Evolutionary conservation across 192 early-diverging fungal species (phyloP), one percentile per base, ranked within the genome.

Genomic region (Funneliformis mosseae): DNA sequence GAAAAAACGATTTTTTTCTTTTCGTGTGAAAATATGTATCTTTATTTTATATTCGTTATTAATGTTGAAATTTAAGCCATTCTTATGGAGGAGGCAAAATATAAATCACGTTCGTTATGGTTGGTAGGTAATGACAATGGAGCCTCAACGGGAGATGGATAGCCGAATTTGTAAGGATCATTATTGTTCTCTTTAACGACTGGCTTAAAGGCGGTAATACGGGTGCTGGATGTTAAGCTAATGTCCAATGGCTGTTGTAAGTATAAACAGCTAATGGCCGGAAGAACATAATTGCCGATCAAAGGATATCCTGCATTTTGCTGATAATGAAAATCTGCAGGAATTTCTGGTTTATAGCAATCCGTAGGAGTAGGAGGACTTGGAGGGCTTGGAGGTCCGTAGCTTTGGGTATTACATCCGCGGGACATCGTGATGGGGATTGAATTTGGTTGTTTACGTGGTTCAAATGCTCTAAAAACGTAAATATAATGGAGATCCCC

Each of bases 381-480:
- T 59, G 27, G 46, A 18, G 73, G 73, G 21, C 75, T 76, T 76
- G 38, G 59, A 45, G 59, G 59, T 60, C 59, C 75, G 21, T 39
- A 62, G 45, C 41, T 39, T 33, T 39, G 28, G 23, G 16, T 12
- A 46, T 39, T 76, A 42, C 21, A 41, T 62, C 28, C 33, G 7
- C 12, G 18, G 3, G 55, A 28, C 25, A 48, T 60, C 62, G 74
- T 21, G 5, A 38, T 50, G 23, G 38, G 27, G 59, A 41, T 21
- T 11, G 3, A 25, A 38, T n/a, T 27, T 10, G 16, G 23, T 76
- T 62, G 28, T 48, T 60, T 48, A 16, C 73, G 73, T 75, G 73
- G 73, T 75, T 75, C 73, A 39, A 75, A 75, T 21, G 73, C 73
- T 50, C 73, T 75, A 42, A 64, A 27, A 27, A 27, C 27, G 27